Base-by-base conservation (phyloP, 2,329 filamentous ascomycete species). In the Endothia cerciana region DNA sequence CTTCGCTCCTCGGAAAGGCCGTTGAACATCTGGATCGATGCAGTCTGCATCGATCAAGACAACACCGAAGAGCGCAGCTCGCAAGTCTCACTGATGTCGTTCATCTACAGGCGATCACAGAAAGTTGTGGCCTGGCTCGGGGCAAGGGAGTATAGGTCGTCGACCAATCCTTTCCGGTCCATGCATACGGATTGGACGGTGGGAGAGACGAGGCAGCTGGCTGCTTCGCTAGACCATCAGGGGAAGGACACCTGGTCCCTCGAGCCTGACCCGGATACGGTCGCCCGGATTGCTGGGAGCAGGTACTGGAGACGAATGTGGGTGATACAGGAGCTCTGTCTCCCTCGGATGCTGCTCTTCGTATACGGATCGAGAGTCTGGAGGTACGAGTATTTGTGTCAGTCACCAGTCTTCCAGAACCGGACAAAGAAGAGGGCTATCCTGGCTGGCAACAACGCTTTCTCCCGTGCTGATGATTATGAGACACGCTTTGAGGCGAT, bases 101-200 rank as follows among this genome's bases (percentile, higher is more conserved):
- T 38, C 15, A 30, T 63, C 2, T 66, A 66, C 17, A 45, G 22
- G 28, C 19, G 19, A 4, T 59, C 64, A 8, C n/a, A 36, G 28
- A 33, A n/a, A 11, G 64, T 65, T 1, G 25, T 65, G 15, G 40
- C 49, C 22, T 65, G 64, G 64, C 59, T 65, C 36, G 59, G 59
- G 22, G 13, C 47, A 28, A 6, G 28, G 47, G 11, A 17, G 22
- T 49, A 17, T 11, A 28, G 25, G 25, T 30, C 25, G 13, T 30
- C 45, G n/a, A 49, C n/a, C 45, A 49, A 25, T n/a, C 4, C 45
- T 25, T 49, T 51, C 13, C 47, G 47, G 25, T 28, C 47, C 25
- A 51, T 51, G 47, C 25, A 28, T 11, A 51, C 13, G 47, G 47
- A 30, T 15, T 51, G 47, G 47, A 15, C 25, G 4, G 5, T 30